Evolutionary conservation across 495 filamentous ascomycete genomes (phyloP), one percentile per base, ranked within the genome.

Genomic region (Xylaria telfairii): DNA sequence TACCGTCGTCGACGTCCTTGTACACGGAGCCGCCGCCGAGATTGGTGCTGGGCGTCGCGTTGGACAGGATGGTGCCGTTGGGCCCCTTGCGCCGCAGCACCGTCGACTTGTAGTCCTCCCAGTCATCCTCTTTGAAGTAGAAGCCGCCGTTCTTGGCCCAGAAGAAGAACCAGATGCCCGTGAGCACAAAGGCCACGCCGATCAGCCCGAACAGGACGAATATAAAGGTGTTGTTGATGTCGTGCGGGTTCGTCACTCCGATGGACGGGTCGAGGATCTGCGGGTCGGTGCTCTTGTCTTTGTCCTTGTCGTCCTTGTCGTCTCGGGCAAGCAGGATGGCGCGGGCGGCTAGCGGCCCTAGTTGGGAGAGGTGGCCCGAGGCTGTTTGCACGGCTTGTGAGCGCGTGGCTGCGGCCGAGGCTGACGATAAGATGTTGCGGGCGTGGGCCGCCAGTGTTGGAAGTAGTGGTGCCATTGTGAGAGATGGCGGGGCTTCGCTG

Each of bases 81-180:
- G 93, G 93, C 0, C 94, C 94, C 79, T 93, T 95, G 65, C 95
- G 91, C 39, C 96, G 90, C n/a, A 98, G 83, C 13, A 99, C 96
- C 0, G 96, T 98, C 4, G 92, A 92, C 78, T 98, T 98, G 88
- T 99, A 99, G 73, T 99, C 96, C 1, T 97, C 95, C 96, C 96
- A 99, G 81, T 99, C 96, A 60, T 88, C 84, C 68, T 93, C 83
- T 21, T 86, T 87, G 86, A 92, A 99, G 68, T 90, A 81, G 83
- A 98, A 98, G 3, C 96, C 96, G 74, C 95, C 96, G 77, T 98
- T 96, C 81, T 92, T 94, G 65, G 94, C 94, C 92, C 92, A 96
- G 88, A 98, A 97, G 87, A 98, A 99, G 84, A 98, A 97, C 96
- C 96, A 99, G 71, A 98, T 92, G 26, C 82, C 85, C 0, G 86